These are phyloP conservation scores for Cladosporium halotolerans DNA, from an alignment of 2,329 filamentous ascomycete species.

Conservation along the genomic window DNA sequence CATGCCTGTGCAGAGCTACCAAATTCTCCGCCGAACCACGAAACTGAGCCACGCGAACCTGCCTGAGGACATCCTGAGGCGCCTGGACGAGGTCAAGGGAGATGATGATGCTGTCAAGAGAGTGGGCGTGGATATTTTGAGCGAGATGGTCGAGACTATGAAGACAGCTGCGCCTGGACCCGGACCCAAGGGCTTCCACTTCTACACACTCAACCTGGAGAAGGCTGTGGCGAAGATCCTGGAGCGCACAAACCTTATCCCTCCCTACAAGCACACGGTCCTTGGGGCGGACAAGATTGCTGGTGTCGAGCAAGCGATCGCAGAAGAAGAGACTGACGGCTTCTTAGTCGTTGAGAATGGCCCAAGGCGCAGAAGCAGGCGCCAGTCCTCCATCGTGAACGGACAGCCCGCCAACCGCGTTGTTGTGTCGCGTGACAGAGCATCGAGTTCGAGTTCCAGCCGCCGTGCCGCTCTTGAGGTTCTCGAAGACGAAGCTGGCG, in stretches of 20 bases:
- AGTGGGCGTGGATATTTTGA: slow-evolving; percentile 73
- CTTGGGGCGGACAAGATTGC: slow-evolving; percentile 34
- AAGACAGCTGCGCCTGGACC: slow-evolving; percentile 46
- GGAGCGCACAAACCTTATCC: slow-evolving; percentile 78
- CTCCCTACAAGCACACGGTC: slow-evolving; percentile 35
- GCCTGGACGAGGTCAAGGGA: slow-evolving; percentile 65
- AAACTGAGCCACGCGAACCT: slow-evolving; percentile 89
- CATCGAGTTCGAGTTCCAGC: slow-evolving; percentile 48
- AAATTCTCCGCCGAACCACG: slow-evolving; percentile 87
- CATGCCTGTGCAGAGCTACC: slow-evolving; percentile 97
- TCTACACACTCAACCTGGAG: slow-evolving; percentile 94
- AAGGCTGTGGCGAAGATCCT: slow-evolving; percentile 93
- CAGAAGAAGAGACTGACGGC: slow-evolving; percentile 36
- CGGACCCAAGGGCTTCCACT: slow-evolving; percentile 78
- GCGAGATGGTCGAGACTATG: slow-evolving; percentile 75
- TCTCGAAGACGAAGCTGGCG: slow-evolving; percentile 67
- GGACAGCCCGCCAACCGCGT: slow-evolving; percentile 83
- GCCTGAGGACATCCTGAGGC: slow-evolving; percentile 62
- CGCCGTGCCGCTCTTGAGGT: slow-evolving; percentile 54
- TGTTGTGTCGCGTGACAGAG: slow-evolving; percentile 59
- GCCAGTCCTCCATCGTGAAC: slow-evolving; percentile 71
- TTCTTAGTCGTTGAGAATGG: slow-evolving; percentile 35
- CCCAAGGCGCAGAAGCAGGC: slow-evolving; percentile 26
- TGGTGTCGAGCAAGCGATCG: slow-evolving; percentile 38
- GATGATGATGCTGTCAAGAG: slow-evolving; percentile 78